A percentile compares a stretch with the other conserved stretches of the same genome.
Evolutionary conservation across 257 asterid species (phyloP).

Genomic region (Anisodus tanguticus): DNA sequence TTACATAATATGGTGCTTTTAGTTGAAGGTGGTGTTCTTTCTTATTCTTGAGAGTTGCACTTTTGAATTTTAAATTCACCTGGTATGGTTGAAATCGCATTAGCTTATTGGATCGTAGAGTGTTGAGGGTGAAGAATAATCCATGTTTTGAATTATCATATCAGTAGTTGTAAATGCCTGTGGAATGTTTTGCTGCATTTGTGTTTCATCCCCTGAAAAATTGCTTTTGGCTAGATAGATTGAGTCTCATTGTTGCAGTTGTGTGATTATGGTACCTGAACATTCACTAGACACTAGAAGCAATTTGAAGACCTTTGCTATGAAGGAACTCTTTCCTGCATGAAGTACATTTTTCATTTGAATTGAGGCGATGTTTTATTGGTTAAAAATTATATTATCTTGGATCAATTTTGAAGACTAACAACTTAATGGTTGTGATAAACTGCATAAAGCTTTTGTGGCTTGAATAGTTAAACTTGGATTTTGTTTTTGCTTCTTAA

Average conservation of each 20-base stretch:
- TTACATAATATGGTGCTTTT: background rate
- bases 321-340: background rate
- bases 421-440: background rate
- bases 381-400: background rate
- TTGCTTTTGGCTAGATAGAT: background rate
- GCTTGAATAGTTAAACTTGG: background rate
- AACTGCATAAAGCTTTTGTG: background rate
- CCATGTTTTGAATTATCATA: background rate
- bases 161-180: background rate
- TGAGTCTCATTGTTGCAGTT: background rate
- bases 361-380: background rate
- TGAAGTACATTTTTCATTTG: background rate
- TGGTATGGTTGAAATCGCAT: background rate
- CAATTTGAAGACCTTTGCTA: background rate
- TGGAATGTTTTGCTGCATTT: background rate
- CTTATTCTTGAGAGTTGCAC: background rate
- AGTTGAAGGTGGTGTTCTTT: background rate
- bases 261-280: background rate
- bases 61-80: background rate
- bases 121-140: background rate
- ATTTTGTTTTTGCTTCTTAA: background rate
- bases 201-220: background rate
- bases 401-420: background rate
- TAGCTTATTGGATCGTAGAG: background rate
- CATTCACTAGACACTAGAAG: background rate